A percentile compares a stretch with the other conserved stretches of the same genome.
phyloP scores from a whole-genome alignment of 768 basidiomycete species.

The Termitomyces sp. region DNA sequence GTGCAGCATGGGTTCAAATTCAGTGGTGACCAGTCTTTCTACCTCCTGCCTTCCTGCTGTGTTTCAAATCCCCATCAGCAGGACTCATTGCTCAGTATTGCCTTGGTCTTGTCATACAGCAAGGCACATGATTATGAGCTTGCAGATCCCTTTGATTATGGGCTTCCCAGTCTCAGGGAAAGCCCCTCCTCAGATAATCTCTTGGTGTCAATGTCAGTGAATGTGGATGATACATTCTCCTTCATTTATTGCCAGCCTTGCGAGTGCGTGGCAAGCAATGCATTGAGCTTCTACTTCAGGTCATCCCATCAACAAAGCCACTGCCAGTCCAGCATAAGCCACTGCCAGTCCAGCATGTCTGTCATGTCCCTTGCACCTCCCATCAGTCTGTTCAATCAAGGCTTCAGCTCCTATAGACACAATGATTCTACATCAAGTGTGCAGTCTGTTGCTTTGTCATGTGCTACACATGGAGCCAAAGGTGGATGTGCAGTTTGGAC shows the following conservation, averaged over 20 bases:
- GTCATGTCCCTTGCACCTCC: conserved; percentile 55
- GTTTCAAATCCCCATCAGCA: conserved; percentile 35
- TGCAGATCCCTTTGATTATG: conserved; percentile 73
- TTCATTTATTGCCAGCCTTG: conserved; percentile 40
- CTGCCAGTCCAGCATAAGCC: no score
- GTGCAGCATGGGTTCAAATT: conserved; percentile 79
- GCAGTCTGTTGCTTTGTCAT: conserved; percentile 53
- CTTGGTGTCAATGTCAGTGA: conserved; percentile 37
- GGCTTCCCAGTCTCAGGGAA: conserved; percentile 44
- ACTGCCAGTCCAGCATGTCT: conserved; percentile 59
- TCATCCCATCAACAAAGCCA: conserved; percentile 51
- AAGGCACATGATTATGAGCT: conserved; percentile 56
- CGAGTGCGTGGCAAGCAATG: conserved; percentile 65
- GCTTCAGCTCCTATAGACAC: conserved; percentile 43
- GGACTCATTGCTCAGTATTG: conserved; percentile 67
- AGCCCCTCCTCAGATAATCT: conserved; percentile 52
- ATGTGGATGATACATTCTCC: conserved; percentile 72
- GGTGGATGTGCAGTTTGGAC: conserved; percentile 58
- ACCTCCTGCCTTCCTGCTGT: conserved; percentile 44
- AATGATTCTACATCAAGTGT: conserved; percentile 56
- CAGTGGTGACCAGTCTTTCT: conserved; percentile 54
- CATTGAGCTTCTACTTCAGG: conserved; percentile 73
- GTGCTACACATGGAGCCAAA: conserved; percentile 45
- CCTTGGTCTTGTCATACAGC: conserved; percentile 77
- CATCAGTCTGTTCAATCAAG: conserved; percentile 67